Evolutionary conservation across 2,329 filamentous ascomycete genomes (phyloP).

Genomic region (Fusarium sp.): DNA sequence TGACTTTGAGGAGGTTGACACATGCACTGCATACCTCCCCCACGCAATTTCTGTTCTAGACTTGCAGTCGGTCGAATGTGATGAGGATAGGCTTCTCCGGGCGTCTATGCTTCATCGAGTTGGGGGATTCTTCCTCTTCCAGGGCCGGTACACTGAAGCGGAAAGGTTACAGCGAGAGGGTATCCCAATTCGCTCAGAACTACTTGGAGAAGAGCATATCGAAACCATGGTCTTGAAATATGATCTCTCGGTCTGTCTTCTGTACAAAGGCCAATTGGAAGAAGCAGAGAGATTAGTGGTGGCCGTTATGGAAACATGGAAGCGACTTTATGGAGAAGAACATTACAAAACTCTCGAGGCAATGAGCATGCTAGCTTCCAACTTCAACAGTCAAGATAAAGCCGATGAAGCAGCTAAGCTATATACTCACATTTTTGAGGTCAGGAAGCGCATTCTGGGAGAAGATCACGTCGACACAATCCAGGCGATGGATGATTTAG

Average conservation of each 20-base stretch:
- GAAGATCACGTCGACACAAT: neutral
- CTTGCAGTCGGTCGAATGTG: conserved; percentile 9
- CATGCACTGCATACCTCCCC: conserved; percentile 43
- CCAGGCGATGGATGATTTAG: neutral
- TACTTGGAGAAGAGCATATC: conserved; percentile 10
- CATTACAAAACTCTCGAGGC: conserved; percentile 1
- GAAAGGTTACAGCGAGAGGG: neutral
- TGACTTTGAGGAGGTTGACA: conserved; percentile 15
- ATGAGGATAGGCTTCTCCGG: conserved; percentile 12
- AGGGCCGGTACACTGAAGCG: neutral
- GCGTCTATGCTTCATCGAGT: conserved; percentile 30
- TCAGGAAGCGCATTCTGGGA: neutral
- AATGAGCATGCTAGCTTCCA: neutral
- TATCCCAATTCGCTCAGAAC: fast-evolving
- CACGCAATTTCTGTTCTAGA: conserved; percentile 44
- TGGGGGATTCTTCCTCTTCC: neutral
- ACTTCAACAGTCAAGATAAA: neutral
- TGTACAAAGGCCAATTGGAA: conserved; percentile 1
- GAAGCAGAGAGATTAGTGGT: conserved; percentile 30
- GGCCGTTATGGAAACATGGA: neutral
- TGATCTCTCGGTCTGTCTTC: conserved; percentile 12
- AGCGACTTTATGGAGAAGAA: neutral
- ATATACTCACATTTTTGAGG: neutral
- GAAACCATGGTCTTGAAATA: neutral
- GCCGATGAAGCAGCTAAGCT: conserved; percentile 29